phyloP scores from a whole-genome alignment of 2,329 filamentous ascomycete species.

The Sphaceloma murrayae region DNA sequence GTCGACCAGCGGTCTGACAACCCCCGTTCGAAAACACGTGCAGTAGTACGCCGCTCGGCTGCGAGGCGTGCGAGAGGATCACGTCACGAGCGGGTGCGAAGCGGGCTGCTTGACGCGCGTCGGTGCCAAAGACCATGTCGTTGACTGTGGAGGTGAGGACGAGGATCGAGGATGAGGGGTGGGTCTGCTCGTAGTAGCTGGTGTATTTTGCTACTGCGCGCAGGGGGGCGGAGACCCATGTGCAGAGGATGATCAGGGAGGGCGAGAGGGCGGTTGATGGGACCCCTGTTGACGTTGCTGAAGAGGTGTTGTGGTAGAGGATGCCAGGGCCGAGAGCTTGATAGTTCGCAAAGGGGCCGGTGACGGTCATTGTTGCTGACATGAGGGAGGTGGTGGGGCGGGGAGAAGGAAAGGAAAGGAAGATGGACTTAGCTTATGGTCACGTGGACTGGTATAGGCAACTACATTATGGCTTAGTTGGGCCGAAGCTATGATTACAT shows the following conservation, averaged over 20 bases:
- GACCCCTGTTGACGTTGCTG: neutral
- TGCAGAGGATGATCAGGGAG: constrained; percentile 31
- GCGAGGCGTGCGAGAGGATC: constrained; percentile 17
- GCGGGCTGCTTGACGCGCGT: constrained; percentile 13
- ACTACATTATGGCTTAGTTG: too few species aligned
- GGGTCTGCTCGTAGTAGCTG: constrained; percentile 23
- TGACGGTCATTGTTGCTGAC: too few species aligned
- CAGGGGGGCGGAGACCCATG: constrained; percentile 27
- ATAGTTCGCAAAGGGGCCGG: too few species aligned
- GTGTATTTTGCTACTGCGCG: constrained; percentile 29
- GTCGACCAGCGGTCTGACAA: constrained; percentile 22
- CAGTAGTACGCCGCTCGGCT: constrained; percentile 21
- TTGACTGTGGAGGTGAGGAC: constrained; percentile 24
- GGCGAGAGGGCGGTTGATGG: constrained; percentile 11
- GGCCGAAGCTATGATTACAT: too few species aligned
- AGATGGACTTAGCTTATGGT: too few species aligned
- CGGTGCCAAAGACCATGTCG: constrained; percentile 20
- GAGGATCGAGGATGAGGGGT: constrained; percentile 25
- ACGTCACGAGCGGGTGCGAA: constrained; percentile 20
- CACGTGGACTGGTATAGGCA: too few species aligned
- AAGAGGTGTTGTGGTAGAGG: neutral
- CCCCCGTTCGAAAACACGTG: constrained; percentile 31
- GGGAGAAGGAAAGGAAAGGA: too few species aligned
- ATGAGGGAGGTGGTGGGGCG: too few species aligned
- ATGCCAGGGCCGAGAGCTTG: neutral